These are phyloP conservation scores for Carex arenaria DNA, from an alignment of 202 grass and related monocot species.

Conservation along the genomic window DNA sequence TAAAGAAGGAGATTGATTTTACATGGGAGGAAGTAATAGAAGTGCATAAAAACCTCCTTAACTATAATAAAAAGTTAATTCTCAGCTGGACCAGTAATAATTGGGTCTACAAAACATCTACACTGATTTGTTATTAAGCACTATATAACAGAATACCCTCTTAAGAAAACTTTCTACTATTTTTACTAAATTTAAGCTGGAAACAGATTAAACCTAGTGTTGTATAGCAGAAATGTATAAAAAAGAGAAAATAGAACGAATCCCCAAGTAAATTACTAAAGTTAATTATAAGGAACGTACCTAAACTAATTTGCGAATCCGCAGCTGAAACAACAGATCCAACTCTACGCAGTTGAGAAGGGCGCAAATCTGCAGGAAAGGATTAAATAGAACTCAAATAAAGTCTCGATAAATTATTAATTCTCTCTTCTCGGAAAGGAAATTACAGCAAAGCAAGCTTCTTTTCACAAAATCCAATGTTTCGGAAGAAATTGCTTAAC, in stretches of 20 bases:
- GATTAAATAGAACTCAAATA: neutral
- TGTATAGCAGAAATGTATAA: neutral
- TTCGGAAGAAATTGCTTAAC: neutral
- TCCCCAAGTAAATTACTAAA: neutral
- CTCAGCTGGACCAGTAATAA: neutral
- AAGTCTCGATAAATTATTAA: neutral
- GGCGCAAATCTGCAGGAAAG: neutral
- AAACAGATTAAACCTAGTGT: neutral
- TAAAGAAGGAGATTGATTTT: neutral
- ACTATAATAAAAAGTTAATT: neutral
- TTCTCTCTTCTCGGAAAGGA: neutral
- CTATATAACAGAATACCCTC: neutral
- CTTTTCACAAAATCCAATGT: neutral
- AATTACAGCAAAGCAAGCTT: neutral
- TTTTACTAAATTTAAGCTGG: neutral
- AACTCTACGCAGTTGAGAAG: neutral
- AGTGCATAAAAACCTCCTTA: neutral
- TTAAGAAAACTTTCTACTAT: neutral
- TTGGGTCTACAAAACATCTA: neutral
- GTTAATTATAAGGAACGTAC: neutral
- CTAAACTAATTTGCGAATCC: neutral
- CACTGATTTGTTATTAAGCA: neutral
- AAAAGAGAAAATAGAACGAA: conserved; percentile 2
- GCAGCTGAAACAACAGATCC: conserved; percentile 16
- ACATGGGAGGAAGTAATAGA: neutral